Evolutionary conservation across 768 basidiomycete genomes (phyloP), one percentile per base, ranked within the genome.

Genomic region (Termitomyces titanicus): DNA sequence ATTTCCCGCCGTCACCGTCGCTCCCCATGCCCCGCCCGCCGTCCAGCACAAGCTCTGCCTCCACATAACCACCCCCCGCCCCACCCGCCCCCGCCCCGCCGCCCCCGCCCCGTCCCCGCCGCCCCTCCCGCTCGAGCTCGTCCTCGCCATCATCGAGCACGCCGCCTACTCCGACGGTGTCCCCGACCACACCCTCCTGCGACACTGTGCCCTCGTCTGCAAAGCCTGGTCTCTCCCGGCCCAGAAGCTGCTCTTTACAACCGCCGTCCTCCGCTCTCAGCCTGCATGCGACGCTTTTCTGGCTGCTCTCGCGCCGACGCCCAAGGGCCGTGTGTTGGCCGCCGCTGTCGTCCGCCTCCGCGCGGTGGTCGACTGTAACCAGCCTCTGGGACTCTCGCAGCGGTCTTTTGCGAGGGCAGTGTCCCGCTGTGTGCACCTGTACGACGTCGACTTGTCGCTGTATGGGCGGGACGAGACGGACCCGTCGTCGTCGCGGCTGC

Each of bases 341-440:
- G 77, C 80, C 62, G 70, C 82, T 2, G 84, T 88, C 46, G 66
- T 73, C 31, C 74, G 75, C 13, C 70, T 90, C 66, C 74, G 74
- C 24, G 79, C 81, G 33, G 74, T 82, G 35, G 63, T 91, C 51
- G 89, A 90, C 72, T 75, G 80, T 64, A 88, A 85, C 62, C 85
- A 90, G 57, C 88, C 85, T 13, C 74, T 70, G 44, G 73, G 78
- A 31, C 75, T 89, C 43, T 72, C 76, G 47, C 79, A 81, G 53
- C 70, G 69, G 25, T 79, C 82, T 18, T 84, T 89, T 65, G 84
- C 82, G 24, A 70, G 71, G 37, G 84, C 82, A 8, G 78, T 88
- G 48, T 71, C 74, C 7, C 67, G 76, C 18, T 89, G 86, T 63
- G 84, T 85, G 18, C 81, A 83, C 58, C 70, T 90, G 18, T 70